A percentile compares a stretch with the other conserved stretches of the same genome.
These are phyloP conservation scores for Echinosophora koreensis DNA, from an alignment of 306 rosid species.

Conservation along the genomic window DNA sequence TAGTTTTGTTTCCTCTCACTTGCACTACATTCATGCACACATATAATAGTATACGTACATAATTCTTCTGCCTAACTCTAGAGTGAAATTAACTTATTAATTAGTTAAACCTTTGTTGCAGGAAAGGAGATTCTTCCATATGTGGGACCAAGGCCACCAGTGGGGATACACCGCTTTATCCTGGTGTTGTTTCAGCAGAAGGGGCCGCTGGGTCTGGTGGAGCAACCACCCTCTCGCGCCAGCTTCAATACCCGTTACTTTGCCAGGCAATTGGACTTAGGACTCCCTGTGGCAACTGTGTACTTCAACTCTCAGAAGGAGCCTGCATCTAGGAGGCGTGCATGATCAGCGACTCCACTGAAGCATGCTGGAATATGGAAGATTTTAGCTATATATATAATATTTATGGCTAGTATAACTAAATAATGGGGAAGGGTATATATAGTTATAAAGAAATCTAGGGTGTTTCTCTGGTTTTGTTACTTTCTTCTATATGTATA, in stretches of 20 bases:
- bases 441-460: not conserved
- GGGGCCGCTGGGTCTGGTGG: conserved; percentile 59
- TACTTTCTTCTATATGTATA: not conserved
- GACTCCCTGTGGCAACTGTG: conserved; percentile 80
- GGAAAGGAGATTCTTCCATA: conserved; percentile 84
- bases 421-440: conserved; percentile 27
- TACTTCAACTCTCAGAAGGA: conserved; percentile 92
- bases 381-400: not conserved
- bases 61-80: no score
- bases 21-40: not conserved
- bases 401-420: not conserved
- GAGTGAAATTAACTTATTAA: no score
- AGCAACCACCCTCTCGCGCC: conserved; percentile 65
- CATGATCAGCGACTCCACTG: not conserved
- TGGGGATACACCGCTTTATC: conserved; percentile 86
- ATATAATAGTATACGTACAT: no score
- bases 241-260: conserved; percentile 86
- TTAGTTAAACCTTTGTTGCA: conserved; percentile 10
- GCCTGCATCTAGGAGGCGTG: conserved; percentile 68
- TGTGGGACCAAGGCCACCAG: conserved; percentile 75
- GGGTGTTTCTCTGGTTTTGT: conserved; percentile 11
- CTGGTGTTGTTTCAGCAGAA: conserved; percentile 76
- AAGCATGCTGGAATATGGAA: not conserved
- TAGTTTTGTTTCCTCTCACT: not conserved
- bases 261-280: conserved; percentile 64